Conservation (phyloP, 31 red algal genomes). For the Asparagopsis taxiformis region DNA sequence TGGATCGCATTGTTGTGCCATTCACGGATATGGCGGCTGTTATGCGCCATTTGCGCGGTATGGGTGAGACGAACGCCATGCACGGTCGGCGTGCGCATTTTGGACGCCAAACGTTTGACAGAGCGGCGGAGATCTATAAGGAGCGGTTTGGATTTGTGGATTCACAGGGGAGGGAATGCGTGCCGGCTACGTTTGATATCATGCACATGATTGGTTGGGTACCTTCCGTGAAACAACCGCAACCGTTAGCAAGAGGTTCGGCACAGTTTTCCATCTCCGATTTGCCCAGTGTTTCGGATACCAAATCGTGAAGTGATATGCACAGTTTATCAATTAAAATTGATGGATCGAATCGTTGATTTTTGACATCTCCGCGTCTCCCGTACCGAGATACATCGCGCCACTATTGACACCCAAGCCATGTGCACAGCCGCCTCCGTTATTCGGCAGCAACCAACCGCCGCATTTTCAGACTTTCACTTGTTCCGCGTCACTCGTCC, state of each 20-base stretch:
- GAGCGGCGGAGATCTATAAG: slow-evolving; percentile 68
- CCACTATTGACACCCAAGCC: no score
- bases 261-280: slow-evolving; percentile 31
- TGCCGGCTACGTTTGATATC: slow-evolving; percentile 77
- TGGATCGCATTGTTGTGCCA: slow-evolving; percentile 65
- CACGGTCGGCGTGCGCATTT: slow-evolving; percentile 20
- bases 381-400: no score
- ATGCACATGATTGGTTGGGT: slow-evolving; percentile 88
- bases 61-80: slow-evolving; percentile 83
- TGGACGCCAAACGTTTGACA: slow-evolving; percentile 53
- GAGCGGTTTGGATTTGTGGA: slow-evolving; percentile 51
- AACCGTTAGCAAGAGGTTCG: slow-evolving; percentile 27
- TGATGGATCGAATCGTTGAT: no score
- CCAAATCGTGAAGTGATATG: no score
- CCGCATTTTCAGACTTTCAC: no score
- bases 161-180: slow-evolving; percentile 11
- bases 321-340: no score
- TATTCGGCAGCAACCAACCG: no score
- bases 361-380: no score
- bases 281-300: slow-evolving; percentile 2
- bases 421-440: no score
- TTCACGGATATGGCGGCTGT: slow-evolving; percentile 69
- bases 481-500: no score
- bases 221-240: slow-evolving; percentile 21
- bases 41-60: slow-evolving; percentile 72